phyloP scores from a whole-genome alignment of 2,329 filamentous ascomycete genomes.

The Alternaria triticimaculans region DNA sequence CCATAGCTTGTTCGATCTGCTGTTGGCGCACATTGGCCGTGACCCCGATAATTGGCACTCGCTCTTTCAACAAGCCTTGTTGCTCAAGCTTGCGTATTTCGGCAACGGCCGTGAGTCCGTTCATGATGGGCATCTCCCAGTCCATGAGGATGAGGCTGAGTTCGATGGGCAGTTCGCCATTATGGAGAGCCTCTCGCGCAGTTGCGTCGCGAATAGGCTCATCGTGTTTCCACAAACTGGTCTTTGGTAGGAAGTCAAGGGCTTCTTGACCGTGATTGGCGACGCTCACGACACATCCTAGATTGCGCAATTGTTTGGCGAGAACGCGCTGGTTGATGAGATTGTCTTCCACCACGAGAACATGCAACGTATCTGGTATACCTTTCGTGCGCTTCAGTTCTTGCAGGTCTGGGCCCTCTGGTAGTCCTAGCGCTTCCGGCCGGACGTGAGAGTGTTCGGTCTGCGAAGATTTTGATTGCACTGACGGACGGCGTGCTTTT shows the following conservation, averaged over 20 bases:
- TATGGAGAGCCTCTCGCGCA: slow-evolving; percentile 56
- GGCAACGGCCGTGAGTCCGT: slow-evolving; percentile 36
- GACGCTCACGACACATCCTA: slow-evolving; percentile 47
- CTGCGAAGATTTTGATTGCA: neutral
- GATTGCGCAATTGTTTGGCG: slow-evolving; percentile 47
- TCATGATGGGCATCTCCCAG: slow-evolving; percentile 46
- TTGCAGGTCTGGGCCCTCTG: slow-evolving; percentile 9
- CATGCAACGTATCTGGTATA: slow-evolving; percentile 23
- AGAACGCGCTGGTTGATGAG: slow-evolving; percentile 52
- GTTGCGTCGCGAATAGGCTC: slow-evolving; percentile 31
- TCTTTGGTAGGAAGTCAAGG: slow-evolving; percentile 42
- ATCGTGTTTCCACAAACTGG: slow-evolving; percentile 28
- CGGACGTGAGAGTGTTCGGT: neutral
- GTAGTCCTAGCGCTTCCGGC: slow-evolving; percentile 8
- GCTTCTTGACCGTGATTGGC: slow-evolving; percentile 50
- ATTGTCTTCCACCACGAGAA: slow-evolving; percentile 50
- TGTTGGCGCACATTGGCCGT: slow-evolving; percentile 46
- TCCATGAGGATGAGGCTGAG: slow-evolving; percentile 41
- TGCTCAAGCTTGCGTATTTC: slow-evolving; percentile 36
- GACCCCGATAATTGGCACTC: slow-evolving; percentile 43
- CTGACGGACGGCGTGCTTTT: neutral
- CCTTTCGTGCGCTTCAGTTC: slow-evolving; percentile 15
- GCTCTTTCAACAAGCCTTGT: slow-evolving; percentile 21
- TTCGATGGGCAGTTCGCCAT: slow-evolving; percentile 10
- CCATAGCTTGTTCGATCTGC: slow-evolving; percentile 36